Percentiles rank a stretch among this genome's conserved stretches.
These are phyloP conservation scores for Chondrus crispus DNA, from an alignment of 23 red algal species.

Conservation along the genomic window DNA sequence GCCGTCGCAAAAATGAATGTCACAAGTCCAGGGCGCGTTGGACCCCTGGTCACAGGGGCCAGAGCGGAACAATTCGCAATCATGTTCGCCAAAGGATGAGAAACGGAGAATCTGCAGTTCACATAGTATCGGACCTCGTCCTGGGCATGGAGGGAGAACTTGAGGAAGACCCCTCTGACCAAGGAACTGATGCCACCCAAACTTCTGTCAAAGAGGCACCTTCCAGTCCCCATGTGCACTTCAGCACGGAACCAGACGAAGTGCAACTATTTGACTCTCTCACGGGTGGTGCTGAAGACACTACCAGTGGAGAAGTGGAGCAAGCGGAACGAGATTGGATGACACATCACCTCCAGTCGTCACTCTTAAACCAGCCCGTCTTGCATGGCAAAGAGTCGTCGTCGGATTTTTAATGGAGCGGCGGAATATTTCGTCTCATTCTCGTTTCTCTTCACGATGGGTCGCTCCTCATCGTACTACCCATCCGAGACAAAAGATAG, in stretches of 20 bases:
- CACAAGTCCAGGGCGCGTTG: not conserved
- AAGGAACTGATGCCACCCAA: not conserved
- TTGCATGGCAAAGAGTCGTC: too few species aligned
- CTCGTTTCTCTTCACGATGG: not conserved
- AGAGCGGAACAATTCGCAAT: not conserved
- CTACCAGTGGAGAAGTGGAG: not conserved
- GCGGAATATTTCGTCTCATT: not conserved
- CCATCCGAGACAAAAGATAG: not conserved
- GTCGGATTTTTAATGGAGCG: not conserved
- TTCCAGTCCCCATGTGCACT: not conserved
- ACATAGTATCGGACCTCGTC: constrained; percentile 27
- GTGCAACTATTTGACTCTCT: not conserved
- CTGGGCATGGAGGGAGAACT: not conserved
- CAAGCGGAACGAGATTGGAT: constrained; percentile 5
- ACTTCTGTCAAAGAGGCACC: not conserved
- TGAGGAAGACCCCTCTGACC: not conserved
- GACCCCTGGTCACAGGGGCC: not conserved
- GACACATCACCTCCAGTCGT: not conserved
- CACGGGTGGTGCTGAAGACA: not conserved
- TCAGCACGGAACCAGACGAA: not conserved
- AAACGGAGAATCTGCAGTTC: constrained; percentile 22
- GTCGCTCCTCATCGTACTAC: not conserved
- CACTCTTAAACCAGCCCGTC: not conserved
- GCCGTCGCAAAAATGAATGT: not conserved
- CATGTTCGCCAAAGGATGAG: not conserved